A percentile compares a stretch with the other conserved stretches of the same genome.
phyloP scores from a whole-genome alignment of 495 filamentous ascomycete species.

The Usnea hakonensis region DNA sequence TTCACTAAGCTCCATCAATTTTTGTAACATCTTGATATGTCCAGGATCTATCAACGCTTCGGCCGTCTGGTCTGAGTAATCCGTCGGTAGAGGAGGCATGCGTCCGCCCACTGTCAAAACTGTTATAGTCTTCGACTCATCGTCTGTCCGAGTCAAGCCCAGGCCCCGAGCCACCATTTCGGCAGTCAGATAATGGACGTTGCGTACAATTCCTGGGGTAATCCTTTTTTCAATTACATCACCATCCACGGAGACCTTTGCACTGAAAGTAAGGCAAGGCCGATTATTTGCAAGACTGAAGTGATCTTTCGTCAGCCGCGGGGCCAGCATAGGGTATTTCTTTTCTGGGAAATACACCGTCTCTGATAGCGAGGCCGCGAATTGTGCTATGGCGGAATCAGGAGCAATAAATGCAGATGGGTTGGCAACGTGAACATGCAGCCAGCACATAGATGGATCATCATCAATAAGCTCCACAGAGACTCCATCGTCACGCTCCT shows the following conservation, averaged over 20 bases:
- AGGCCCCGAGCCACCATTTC: slow-evolving; percentile 38
- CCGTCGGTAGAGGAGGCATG: not conserved
- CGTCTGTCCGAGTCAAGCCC: slow-evolving; percentile 4
- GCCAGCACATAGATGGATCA: slow-evolving; percentile 55
- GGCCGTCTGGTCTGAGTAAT: slow-evolving; percentile 15
- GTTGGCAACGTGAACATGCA: slow-evolving; percentile 88
- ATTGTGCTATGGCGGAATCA: slow-evolving; percentile 49
- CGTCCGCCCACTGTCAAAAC: slow-evolving; percentile 17
- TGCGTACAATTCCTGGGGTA: slow-evolving; percentile 56
- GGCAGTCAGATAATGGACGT: slow-evolving; percentile 69
- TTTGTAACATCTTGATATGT: slow-evolving; percentile 10
- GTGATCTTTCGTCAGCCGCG: slow-evolving; percentile 43
- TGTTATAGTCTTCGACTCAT: slow-evolving; percentile 7
- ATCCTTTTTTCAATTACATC: slow-evolving; percentile 63
- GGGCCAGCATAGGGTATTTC: slow-evolving; percentile 66
- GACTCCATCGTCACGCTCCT: slow-evolving; percentile 85
- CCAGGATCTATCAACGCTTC: slow-evolving; percentile 11
- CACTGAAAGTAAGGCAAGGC: slow-evolving; percentile 76
- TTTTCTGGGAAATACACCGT: slow-evolving; percentile 71
- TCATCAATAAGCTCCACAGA: slow-evolving; percentile 61
- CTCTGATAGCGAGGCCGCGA: slow-evolving; percentile 55
- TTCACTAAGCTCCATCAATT: slow-evolving; percentile 11
- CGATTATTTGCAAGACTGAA: slow-evolving; percentile 64
- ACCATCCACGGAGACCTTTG: slow-evolving; percentile 58
- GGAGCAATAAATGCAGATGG: slow-evolving; percentile 71